Percentiles rank a stretch among this genome's conserved stretches.
phyloP scores from a whole-genome alignment of 2,329 filamentous ascomycete species.

The Cladosporium austrohemisphaericum region DNA sequence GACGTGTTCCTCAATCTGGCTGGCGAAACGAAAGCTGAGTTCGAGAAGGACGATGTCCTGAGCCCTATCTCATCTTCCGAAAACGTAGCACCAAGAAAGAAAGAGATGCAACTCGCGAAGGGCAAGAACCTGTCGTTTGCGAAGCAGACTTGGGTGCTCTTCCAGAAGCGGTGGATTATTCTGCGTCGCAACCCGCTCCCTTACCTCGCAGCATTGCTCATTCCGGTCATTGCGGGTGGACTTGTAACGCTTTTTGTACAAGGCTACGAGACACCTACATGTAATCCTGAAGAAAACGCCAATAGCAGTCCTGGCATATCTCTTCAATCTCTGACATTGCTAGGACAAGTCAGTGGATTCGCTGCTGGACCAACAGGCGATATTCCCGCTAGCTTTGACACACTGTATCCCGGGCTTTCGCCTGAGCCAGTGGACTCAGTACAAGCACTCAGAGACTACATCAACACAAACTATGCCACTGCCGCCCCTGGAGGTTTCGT shows the following conservation, averaged over 20 bases:
- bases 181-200: conserved; percentile 75
- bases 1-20: conserved; percentile 86
- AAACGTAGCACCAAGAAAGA: conserved; percentile 23
- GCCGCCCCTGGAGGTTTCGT: conserved; percentile 78
- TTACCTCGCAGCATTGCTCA: conserved; percentile 67
- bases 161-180: conserved; percentile 73
- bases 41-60: conserved; percentile 26
- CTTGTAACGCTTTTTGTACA: conserved; percentile 74
- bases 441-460: conserved; percentile 58
- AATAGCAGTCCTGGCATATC: conserved; percentile 19
- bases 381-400: conserved; percentile 2
- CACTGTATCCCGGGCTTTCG: conserved; percentile 24
- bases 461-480: conserved; percentile 60
- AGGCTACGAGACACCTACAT: conserved; percentile 49
- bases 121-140: conserved; percentile 67
- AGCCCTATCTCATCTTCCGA: conserved; percentile 21
- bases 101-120: conserved; percentile 52
- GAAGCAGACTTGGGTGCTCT: conserved; percentile 69
- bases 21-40: conserved; percentile 66
- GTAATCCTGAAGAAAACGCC: conserved; percentile 38
- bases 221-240: conserved; percentile 76
- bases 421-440: conserved; percentile 48
- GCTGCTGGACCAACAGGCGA: conserved; percentile 1
- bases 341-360: conserved; percentile 24
- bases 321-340: conserved; percentile 22